Base-by-base conservation (phyloP, 805 yeast genomes). In the Wickerhamomyces chaumierensis region DNA sequence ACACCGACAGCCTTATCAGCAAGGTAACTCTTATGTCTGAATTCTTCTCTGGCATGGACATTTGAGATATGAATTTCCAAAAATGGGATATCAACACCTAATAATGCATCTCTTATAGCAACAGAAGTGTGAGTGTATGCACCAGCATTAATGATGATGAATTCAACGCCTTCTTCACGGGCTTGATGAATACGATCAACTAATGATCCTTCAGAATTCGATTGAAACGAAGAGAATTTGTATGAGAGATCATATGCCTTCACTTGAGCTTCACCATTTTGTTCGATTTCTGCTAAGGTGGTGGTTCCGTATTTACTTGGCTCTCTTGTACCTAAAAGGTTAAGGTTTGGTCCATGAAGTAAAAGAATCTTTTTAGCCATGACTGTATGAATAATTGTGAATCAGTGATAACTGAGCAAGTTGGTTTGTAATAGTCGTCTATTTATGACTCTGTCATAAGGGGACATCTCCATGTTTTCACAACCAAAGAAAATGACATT, bases 51-150 rank as follows among this genome's bases (percentile, higher is more conserved):
- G 35, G 68, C 68, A 42, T 69, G 75, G 28, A 69, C 69, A 47
- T 69, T 69, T 31, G 74, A 68, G 47, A 69, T 66, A 48, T 69
- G 75, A 5, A 69, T 60, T 47, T 69, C 75, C 21, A 69, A 57
- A 44, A 63, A 69, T 18, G 75, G 74, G 37, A 69, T 68, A 18
- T 63, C 65, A 4, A 69, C 69, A 33, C 68, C 69, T 31, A 68
- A 47, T 31, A 69, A 53, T 4, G 75, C 75, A 48, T 69, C 75
- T 41, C 75, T 61, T 12, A 69, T 58, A 2, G 69, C 75, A 18
- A 69, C 65, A 1, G 73, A 66, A 1, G 74, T 69, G 43, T 69
- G 75, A 2, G 74, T 69, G 47, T 66, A 69, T 9, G 75, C 75
- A 36, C 74, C 74, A 12, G 74, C 74, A 45, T 69, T 69, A 36